Base-by-base conservation (phyloP, 805 yeast genomes). In the Kodamaea sagamina region DNA sequence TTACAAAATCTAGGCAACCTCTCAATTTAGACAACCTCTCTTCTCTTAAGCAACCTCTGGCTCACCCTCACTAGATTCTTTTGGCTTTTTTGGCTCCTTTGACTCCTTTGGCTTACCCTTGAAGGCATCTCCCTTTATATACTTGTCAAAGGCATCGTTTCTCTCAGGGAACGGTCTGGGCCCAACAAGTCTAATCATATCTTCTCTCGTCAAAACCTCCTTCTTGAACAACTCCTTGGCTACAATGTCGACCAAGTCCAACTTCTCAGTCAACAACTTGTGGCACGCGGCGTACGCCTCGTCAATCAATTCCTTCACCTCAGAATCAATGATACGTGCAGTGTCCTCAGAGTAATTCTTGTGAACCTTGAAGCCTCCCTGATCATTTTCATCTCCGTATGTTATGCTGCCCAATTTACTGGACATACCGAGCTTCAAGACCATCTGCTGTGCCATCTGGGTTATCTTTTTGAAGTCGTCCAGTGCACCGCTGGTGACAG, bases 391-490 rank as follows among this genome's bases (percentile, higher is more conserved):
- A 28, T 68, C 76, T 26, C 67, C 64, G 46, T 77, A 78, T 24
- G 77, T 71, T 22, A 82, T 72, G 56, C 76, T 77, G 4, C 97
- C 97, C 41, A 90, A 72, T 58, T 80, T 77, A 6, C 78, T 74
- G n/a, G 93, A 84, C 95, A 89, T 88, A 22, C 97, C 97, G 45
- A 87, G 75, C 55, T 80, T 81, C 29, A 89, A 78, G 24, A 90
- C 95, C 97, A 90, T 90, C 15, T 84, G 81, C 53, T 81, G 84
- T 3, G 97, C 97, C 78, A 90, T 84, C 52, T 78, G 81, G 1
- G 97, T 89, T 28, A 89, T 87, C 59, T 90, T 88, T 64, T 88
- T 87, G 72, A 90, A 89, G 64, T 90, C 97, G 62, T 89, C 96
- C 34, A 85, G 80, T 0, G 95, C 97, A 47, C 97, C 97, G 49